These are phyloP conservation scores for Fusarium foetens DNA, from an alignment of 2,329 filamentous ascomycete species.

Conservation along the genomic window DNA sequence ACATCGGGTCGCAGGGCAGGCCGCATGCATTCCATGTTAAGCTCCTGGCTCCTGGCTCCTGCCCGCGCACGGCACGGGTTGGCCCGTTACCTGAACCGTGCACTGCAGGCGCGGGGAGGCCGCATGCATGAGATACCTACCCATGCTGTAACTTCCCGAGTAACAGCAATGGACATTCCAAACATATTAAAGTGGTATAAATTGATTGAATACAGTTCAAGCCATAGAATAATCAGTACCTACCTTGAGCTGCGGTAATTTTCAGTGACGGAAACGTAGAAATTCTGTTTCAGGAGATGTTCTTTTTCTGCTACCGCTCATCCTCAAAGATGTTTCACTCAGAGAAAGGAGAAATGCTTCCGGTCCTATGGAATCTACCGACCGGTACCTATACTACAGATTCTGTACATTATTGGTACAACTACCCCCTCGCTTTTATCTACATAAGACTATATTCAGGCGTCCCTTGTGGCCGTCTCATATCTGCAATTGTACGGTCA, in stretches of 20 bases:
- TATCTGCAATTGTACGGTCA: conserved; percentile 56
- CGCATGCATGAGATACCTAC: conserved; percentile 31
- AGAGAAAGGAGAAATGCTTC: conserved; percentile 1
- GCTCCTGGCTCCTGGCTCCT: conserved; percentile 25
- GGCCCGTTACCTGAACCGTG: conserved; percentile 37
- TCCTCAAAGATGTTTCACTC: background rate
- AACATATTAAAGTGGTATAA: background rate
- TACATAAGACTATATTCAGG: conserved; percentile 21
- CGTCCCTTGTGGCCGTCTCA: conserved; percentile 69
- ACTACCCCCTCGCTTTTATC: background rate
- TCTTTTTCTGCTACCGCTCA: conserved; percentile 11
- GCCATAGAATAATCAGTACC: background rate
- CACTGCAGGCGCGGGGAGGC: conserved; percentile 28
- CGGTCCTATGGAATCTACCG: conserved; percentile 18
- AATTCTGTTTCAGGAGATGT: conserved; percentile 17
- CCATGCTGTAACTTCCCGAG: conserved; percentile 7
- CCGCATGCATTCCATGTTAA: conserved; percentile 31
- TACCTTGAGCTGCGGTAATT: background rate
- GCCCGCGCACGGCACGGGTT: conserved; percentile 36
- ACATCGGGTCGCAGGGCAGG: conserved; percentile 34
- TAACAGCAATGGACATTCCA: conserved; percentile 17
- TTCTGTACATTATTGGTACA: conserved; percentile 40
- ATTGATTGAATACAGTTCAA: conserved; percentile 3
- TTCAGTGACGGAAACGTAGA: background rate
- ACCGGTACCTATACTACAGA: conserved; percentile 28